Evolutionary conservation across 495 filamentous ascomycete species (phyloP).

Genomic region (Rhypophila decipiens): DNA sequence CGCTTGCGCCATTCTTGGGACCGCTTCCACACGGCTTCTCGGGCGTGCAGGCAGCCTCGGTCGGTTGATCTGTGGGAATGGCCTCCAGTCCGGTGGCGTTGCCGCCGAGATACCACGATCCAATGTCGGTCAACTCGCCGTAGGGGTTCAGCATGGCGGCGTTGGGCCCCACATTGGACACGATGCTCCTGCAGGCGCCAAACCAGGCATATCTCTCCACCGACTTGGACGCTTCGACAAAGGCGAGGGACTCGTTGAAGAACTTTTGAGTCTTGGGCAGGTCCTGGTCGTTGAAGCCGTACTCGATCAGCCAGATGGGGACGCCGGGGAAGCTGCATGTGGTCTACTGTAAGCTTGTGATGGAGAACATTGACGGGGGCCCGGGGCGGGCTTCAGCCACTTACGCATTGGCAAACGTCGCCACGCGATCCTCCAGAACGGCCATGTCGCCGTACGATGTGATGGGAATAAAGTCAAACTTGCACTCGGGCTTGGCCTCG

Average conservation of each 20-base stretch:
- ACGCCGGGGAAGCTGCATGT: conserved; percentile 34
- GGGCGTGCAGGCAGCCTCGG: conserved; percentile 4
- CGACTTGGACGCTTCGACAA: conserved; percentile 43
- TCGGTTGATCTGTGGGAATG: conserved; percentile 1
- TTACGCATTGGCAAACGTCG: conserved; percentile 21
- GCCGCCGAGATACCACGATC: conserved; percentile 53
- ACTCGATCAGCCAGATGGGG: conserved; percentile 56
- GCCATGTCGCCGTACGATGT: conserved; percentile 62
- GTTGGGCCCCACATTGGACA: conserved; percentile 53
- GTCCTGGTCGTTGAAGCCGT: conserved; percentile 36
- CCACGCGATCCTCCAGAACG: conserved; percentile 38
- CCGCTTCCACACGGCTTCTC: conserved; percentile 13
- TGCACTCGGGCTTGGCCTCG: conserved; percentile 29
- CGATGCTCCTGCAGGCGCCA: conserved; percentile 51
- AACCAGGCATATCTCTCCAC: conserved; percentile 58
- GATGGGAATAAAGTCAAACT: conserved; percentile 56
- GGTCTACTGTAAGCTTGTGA: background rate
- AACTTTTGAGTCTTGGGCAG: conserved; percentile 46
- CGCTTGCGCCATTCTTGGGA: background rate
- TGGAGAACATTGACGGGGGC: background rate
- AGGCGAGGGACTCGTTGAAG: conserved; percentile 47
- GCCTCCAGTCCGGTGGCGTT: conserved; percentile 32
- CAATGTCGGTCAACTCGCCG: conserved; percentile 54
- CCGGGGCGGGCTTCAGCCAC: background rate
- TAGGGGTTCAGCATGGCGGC: conserved; percentile 46